Base-by-base conservation (phyloP, 208 protist genomes). In the Novymonas esmeraldas region DNA sequence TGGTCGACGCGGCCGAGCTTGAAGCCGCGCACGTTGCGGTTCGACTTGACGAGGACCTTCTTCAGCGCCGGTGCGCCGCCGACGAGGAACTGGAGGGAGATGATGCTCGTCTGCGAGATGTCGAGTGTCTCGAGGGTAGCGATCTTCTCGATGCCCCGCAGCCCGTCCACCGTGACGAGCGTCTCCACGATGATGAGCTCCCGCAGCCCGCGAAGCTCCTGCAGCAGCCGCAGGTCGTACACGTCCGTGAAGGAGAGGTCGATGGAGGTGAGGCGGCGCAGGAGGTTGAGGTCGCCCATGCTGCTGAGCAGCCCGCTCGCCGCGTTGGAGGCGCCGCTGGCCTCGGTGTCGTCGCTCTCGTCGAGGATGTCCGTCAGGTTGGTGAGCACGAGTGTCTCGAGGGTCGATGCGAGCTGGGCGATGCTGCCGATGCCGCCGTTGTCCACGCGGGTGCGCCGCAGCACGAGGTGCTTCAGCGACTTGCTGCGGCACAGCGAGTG, bases 31-130 rank as follows among this genome's bases (percentile, higher is more conserved):
- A 54, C 45, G 66, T 89, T 84, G 58, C 86, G 82, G 42, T 92
- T 92, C 4, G 82, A 82, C 24, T 64, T 71, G 11, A 71, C 69
- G 3, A 81, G 46, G 22, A 89, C 63, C 57, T 58, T 78, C 45
- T 73, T 50, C 34, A 92, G 70, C 18, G 61, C 36, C 28, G 46
- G 41, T n/a, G 77, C 79, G 13, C 82, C 80, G 22, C 56, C 31
- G 31, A 71, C 75, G 22, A 92, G 76, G 44, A 92, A 92, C 62
- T 87, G 75, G 14, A 92, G 61, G 14, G 86, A 87, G 42, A 77
- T 20, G 54, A 92, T 66, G 64, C 86, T 89, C 16, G 82, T 92
- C 69, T 92, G 86, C 36, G 86, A 92, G 33, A 92, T 51, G 64
- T 92, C 86, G 2, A 92, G 63, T 62, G 70, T 18, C 56, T 83